A percentile compares a stretch with the other conserved stretches of the same genome.
Conservation (phyloP, 2,329 filamentous ascomycete species). For the Emydomyces testavorans region DNA sequence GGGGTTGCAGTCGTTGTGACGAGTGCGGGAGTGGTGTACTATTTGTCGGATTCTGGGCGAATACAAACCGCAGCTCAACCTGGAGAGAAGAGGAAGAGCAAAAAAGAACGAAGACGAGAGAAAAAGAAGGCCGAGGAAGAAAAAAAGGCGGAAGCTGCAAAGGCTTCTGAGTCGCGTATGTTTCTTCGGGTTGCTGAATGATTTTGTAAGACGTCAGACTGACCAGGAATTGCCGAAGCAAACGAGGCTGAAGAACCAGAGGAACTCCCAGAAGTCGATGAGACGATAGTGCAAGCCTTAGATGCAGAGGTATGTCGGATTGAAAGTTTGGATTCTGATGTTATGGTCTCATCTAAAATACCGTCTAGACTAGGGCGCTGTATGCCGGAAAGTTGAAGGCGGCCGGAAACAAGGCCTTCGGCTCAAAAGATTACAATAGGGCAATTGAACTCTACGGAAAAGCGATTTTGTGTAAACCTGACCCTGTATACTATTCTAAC, state of each 20-base stretch:
- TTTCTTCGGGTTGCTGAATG: slow-evolving; percentile 15
- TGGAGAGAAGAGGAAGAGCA: slow-evolving; percentile 58
- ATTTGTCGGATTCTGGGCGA: slow-evolving; percentile 49
- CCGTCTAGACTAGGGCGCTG: slow-evolving; percentile 59
- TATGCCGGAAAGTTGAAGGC: slow-evolving; percentile 88
- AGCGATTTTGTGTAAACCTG: slow-evolving; percentile 91
- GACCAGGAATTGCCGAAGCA: slow-evolving; percentile 33
- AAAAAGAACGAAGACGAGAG: slow-evolving; percentile 80
- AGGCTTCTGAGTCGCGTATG: slow-evolving; percentile 28
- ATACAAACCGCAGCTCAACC: slow-evolving; percentile 27
- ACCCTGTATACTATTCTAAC: slow-evolving; percentile 98
- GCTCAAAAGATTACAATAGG: slow-evolving; percentile 80
- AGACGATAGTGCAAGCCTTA: slow-evolving; percentile 37
- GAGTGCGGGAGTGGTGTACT: slow-evolving; percentile 86
- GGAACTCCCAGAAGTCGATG: slow-evolving; percentile 56
- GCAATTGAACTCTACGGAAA: slow-evolving; percentile 93
- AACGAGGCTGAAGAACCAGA: slow-evolving; percentile 47
- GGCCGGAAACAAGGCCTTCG: slow-evolving; percentile 91
- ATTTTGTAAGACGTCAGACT: background rate
- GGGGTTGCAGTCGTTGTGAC: slow-evolving; percentile 87
- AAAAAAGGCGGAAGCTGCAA: slow-evolving; percentile 39
- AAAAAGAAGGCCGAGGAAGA: slow-evolving; percentile 56
- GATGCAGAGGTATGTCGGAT: slow-evolving; percentile 35
- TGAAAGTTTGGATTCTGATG: background rate
- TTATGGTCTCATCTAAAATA: background rate